phyloP scores from a whole-genome alignment of 495 filamentous ascomycete species.

The Daldinia childiae region DNA sequence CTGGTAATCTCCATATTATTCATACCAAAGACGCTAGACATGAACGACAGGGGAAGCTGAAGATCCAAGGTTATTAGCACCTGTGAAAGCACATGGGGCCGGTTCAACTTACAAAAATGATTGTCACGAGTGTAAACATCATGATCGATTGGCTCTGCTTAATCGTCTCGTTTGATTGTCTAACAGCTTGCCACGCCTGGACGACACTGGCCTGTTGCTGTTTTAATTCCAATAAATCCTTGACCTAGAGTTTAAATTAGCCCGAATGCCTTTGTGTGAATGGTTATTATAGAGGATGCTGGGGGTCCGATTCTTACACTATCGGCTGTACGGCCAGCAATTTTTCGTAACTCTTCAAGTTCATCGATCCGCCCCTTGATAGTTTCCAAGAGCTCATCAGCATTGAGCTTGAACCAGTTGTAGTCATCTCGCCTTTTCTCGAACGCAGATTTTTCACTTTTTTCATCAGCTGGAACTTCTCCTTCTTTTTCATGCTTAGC shows the following conservation, averaged over 20 bases:
- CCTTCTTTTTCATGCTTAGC: too few species aligned
- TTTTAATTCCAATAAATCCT: slow-evolving; percentile 65
- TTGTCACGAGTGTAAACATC: slow-evolving; percentile 72
- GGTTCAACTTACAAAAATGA: slow-evolving; percentile 57
- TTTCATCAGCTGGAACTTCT: too few species aligned
- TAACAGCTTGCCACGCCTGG: slow-evolving; percentile 64
- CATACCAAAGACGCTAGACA: slow-evolving; percentile 56
- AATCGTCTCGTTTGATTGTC: slow-evolving; percentile 66
- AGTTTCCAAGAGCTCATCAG: slow-evolving; percentile 34
- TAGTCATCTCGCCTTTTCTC: slow-evolving; percentile 22
- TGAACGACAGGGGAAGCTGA: slow-evolving; percentile 53
- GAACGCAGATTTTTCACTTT: too few species aligned
- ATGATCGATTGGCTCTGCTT: slow-evolving; percentile 68
- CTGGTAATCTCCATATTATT: slow-evolving; percentile 49
- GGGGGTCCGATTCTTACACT: slow-evolving; percentile 31
- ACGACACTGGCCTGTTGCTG: slow-evolving; percentile 71
- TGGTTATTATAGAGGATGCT: too few species aligned
- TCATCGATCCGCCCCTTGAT: slow-evolving; percentile 40
- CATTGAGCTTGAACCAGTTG: slow-evolving; percentile 43
- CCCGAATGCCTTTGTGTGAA: neutral
- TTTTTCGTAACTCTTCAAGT: slow-evolving; percentile 42
- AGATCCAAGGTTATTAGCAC: too few species aligned
- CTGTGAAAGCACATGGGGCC: too few species aligned
- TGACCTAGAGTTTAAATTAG: slow-evolving; percentile 35
- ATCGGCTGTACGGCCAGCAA: slow-evolving; percentile 40